Conservation (phyloP, 2,329 filamentous ascomycete genomes). For the Verticillium zaregamsianum region DNA sequence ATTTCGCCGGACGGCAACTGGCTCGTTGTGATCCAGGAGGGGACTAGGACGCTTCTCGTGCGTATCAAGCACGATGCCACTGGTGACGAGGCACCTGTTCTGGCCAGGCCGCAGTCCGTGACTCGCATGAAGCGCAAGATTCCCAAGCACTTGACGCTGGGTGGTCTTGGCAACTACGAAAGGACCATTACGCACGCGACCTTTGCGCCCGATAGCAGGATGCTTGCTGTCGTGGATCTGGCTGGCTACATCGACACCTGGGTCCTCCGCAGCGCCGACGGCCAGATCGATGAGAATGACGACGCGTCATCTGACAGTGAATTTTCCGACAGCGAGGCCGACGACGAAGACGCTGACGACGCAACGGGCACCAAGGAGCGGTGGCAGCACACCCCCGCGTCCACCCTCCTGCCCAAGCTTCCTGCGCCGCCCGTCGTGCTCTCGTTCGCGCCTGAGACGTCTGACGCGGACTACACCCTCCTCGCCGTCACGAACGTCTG, state of each 20-base stretch:
- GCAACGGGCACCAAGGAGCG: slow-evolving; percentile 43
- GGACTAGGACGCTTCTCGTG: slow-evolving; percentile 53
- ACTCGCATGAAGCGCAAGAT: slow-evolving; percentile 49
- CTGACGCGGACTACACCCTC: slow-evolving; percentile 41
- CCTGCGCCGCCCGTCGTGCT: slow-evolving; percentile 61
- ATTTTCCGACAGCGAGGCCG: slow-evolving; percentile 29
- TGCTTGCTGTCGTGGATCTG: slow-evolving; percentile 76
- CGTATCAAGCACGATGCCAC: slow-evolving; percentile 28
- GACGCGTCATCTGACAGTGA: slow-evolving; percentile 18
- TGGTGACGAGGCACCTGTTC: slow-evolving; percentile 13
- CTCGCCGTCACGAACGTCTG: slow-evolving; percentile 51
- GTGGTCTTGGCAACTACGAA: slow-evolving; percentile 71
- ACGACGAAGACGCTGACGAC: slow-evolving; percentile 39
- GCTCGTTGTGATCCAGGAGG: slow-evolving; percentile 61
- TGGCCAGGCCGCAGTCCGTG: slow-evolving; percentile 41
- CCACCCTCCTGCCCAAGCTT: slow-evolving; percentile 65
- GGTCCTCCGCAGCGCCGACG: slow-evolving; percentile 54
- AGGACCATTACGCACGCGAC: slow-evolving; percentile 68
- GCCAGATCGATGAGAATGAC: slow-evolving; percentile 20
- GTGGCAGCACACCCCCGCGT: slow-evolving; percentile 73
- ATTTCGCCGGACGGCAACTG: slow-evolving; percentile 69
- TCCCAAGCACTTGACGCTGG: slow-evolving; percentile 52
- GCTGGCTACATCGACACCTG: slow-evolving; percentile 86
- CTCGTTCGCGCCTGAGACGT: slow-evolving; percentile 55
- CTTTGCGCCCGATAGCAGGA: slow-evolving; percentile 76